Conservation (phyloP, 139 green algal species). For the Haematococcus lacustris region DNA sequence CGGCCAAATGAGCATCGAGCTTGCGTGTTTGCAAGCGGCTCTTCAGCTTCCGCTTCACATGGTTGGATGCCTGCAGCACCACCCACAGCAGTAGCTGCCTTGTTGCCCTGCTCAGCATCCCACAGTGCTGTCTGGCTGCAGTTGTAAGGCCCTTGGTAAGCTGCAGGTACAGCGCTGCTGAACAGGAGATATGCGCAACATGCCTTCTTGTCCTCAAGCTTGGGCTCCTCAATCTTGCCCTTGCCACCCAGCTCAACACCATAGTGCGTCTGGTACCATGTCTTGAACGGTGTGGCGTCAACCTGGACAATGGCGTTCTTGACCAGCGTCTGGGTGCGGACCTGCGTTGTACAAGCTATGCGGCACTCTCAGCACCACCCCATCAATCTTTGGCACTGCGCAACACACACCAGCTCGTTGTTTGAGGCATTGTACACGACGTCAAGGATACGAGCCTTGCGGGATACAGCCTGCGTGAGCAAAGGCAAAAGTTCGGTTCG, state of each 20-base stretch:
- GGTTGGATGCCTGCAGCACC: constrained; percentile 66
- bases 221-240: constrained; percentile 30
- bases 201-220: constrained; percentile 47
- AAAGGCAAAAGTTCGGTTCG: not conserved
- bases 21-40: constrained; percentile 50
- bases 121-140: no score
- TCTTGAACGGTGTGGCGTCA: constrained; percentile 93
- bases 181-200: no score
- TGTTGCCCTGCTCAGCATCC: no score
- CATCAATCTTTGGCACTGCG: constrained; percentile 3
- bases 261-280: constrained; percentile 95
- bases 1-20: constrained; percentile 75
- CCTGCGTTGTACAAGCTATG: no score
- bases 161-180: not conserved
- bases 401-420: constrained; percentile 99
- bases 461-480: constrained; percentile 64
- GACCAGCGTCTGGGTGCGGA: constrained; percentile 97
- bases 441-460: constrained; percentile 94
- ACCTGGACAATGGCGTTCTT: constrained; percentile 95
- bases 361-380: not conserved
- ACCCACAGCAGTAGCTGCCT: no score
- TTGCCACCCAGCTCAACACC: constrained; percentile 90
- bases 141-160: not conserved
- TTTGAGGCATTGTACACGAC: constrained; percentile 98
- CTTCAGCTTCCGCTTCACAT: constrained; percentile 82